Evolutionary conservation across 2,329 filamentous ascomycete species (phyloP).

Genomic region (Cercospora sp.): DNA sequence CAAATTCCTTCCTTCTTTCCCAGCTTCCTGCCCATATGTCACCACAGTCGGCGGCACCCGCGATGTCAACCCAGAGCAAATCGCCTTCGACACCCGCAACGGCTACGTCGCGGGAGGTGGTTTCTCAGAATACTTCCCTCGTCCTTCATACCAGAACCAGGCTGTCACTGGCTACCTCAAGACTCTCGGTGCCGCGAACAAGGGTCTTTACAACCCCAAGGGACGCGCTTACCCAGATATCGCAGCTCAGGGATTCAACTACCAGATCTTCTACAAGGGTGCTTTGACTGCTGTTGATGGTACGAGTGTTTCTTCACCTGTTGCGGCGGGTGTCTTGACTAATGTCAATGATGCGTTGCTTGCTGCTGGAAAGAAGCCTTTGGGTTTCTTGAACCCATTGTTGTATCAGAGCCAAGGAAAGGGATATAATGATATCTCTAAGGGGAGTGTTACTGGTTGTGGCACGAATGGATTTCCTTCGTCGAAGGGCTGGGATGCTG

Average conservation of each 20-base stretch:
- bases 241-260: conserved; percentile 54
- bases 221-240: conserved; percentile 51
- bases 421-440: conserved; percentile 53
- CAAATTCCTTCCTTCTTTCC: conserved; percentile 49
- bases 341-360: conserved; percentile 64
- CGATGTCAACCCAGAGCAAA: conserved; percentile 43
- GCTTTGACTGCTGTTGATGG: conserved; percentile 52
- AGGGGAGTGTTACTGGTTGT: conserved; percentile 44
- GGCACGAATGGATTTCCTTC: conserved; percentile 30
- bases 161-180: conserved; percentile 44
- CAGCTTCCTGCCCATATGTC: conserved; percentile 50
- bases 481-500: conserved; percentile 31
- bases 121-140: conserved; percentile 47
- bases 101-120: conserved; percentile 47
- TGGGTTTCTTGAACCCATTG: conserved; percentile 64
- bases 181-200: conserved; percentile 42
- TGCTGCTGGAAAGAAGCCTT: conserved; percentile 48
- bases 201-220: conserved; percentile 45
- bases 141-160: conserved; percentile 46
- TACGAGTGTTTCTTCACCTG: conserved; percentile 56
- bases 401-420: conserved; percentile 52
- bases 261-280: conserved; percentile 47
- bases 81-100: conserved; percentile 42
- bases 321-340: conserved; percentile 56
- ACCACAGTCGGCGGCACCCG: conserved; percentile 48